Percentiles rank a stretch among this genome's conserved stretches.
These are phyloP conservation scores for Solanum pennellii DNA, from an alignment of 257 asterid genomes.

Conservation along the genomic window DNA sequence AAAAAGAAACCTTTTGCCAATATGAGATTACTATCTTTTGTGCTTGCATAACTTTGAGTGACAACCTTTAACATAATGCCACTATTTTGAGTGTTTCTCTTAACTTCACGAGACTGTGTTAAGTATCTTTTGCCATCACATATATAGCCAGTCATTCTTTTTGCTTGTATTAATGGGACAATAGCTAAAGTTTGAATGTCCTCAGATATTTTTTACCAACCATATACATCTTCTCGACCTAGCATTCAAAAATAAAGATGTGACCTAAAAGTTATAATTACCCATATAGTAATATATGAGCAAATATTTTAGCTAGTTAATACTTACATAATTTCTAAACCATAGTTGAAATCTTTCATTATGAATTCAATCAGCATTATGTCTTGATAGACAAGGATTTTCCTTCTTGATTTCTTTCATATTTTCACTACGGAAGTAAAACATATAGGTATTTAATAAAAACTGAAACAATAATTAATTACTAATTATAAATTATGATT, in stretches of 20 bases:
- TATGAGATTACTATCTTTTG: neutral
- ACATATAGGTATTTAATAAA: neutral
- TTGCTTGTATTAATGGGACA: neutral
- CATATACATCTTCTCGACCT: neutral
- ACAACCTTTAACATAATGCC: neutral
- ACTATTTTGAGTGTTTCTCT: neutral
- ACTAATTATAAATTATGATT: neutral
- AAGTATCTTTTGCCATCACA: neutral
- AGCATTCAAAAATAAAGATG: neutral
- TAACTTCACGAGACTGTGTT: neutral
- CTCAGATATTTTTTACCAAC: neutral
- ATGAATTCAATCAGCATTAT: too few relatives aligned
- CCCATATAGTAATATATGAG: neutral
- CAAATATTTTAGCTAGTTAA: neutral
- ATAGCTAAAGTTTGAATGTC: neutral
- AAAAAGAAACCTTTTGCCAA: neutral
- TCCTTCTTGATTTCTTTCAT: neutral
- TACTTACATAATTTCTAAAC: neutral
- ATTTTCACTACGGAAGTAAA: neutral
- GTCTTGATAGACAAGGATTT: too few relatives aligned
- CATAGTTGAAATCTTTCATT: too few relatives aligned
- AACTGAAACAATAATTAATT: neutral
- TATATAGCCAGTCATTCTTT: neutral
- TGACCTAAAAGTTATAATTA: neutral
- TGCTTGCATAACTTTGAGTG: neutral